phyloP scores from a whole-genome alignment of 495 filamentous ascomycete species.

The Aspergillus avenaceus region DNA sequence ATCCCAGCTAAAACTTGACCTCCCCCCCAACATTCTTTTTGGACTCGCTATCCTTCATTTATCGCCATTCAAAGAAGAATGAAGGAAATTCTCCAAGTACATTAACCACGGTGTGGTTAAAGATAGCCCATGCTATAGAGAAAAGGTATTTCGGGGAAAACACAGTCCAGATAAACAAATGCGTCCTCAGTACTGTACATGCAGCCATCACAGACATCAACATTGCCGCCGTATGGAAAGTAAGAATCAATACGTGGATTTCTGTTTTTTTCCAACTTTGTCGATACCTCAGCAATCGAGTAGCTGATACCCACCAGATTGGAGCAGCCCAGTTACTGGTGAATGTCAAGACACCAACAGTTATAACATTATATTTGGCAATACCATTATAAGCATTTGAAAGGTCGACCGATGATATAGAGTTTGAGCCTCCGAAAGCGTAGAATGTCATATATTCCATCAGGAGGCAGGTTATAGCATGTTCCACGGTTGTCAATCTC shows the following conservation, averaged over 20 bases:
- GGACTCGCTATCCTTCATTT: no score
- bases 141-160: slow-evolving; percentile 97
- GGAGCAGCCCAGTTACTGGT: slow-evolving; percentile 87
- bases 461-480: slow-evolving; percentile 60
- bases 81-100: slow-evolving; percentile 8
- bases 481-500: slow-evolving; percentile 46
- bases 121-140: slow-evolving; percentile 77
- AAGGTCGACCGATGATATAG: slow-evolving; percentile 83
- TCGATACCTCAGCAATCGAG: slow-evolving; percentile 49
- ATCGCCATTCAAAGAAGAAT: no score
- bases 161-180: slow-evolving; percentile 98
- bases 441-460: slow-evolving; percentile 81
- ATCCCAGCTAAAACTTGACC: no score
- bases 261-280: slow-evolving; percentile 13
- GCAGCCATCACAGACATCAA: slow-evolving; percentile 78
- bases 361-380: slow-evolving; percentile 57
- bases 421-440: slow-evolving; percentile 84
- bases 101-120: slow-evolving; percentile 73
- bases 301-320: slow-evolving; percentile 75
- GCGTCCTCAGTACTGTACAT: slow-evolving; percentile 76
- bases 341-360: slow-evolving; percentile 79
- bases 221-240: slow-evolving; percentile 57
- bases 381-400: slow-evolving; percentile 83
- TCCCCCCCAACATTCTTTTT: no score
- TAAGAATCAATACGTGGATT: slow-evolving; percentile 55